Base-by-base conservation (phyloP, 2,329 filamentous ascomycete species). In the Colletotrichum sp. region DNA sequence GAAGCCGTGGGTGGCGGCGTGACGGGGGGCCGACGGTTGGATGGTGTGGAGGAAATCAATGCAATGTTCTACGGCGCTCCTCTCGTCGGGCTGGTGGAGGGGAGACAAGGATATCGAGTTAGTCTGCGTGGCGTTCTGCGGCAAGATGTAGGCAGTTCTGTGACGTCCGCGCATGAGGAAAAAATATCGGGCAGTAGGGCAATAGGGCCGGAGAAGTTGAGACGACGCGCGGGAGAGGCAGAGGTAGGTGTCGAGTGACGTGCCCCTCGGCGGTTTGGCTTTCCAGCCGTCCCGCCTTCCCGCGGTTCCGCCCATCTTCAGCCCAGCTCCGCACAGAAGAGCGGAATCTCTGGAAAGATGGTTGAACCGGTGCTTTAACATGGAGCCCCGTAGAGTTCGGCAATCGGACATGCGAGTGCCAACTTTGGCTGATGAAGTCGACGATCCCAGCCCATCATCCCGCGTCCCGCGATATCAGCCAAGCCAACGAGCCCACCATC, bases 221-320 rank as follows among this genome's bases (percentile, higher is more conserved):
- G 73, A 65, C 57, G 73, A 75, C 26, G 43, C 26, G 43, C 57
- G 26, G 36, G 36, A 43, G 36, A 43, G 36, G 36, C 36, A 43
- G 36, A 43, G 16, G 36, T 43, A 43, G 36, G 36, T 43, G 36
- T 48, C 34, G 69, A 68, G 28, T 68, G 63, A 68, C 64, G 69
- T 43, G 68, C 57, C 61, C 36, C 21, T 30, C 7, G 63, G 34
- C 18, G 24, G 13, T 67, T 75, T 67, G 61, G 68, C 68, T 75
- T 75, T 55, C 39, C 64, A 68, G 59, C 39, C 64, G 63, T 72
- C 57, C 69, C 69, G 64, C 68, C 36, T 67, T 72, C 68, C 72
- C 69, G 73, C 68, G 10, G 26, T 57, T 34, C 39, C 57, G 55
- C 39, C 26, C 43, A 71, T 71, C 68, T 48, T 65, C 63, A 64